phyloP scores from a whole-genome alignment of 306 rosid species.

The Dryas alaskensis region DNA sequence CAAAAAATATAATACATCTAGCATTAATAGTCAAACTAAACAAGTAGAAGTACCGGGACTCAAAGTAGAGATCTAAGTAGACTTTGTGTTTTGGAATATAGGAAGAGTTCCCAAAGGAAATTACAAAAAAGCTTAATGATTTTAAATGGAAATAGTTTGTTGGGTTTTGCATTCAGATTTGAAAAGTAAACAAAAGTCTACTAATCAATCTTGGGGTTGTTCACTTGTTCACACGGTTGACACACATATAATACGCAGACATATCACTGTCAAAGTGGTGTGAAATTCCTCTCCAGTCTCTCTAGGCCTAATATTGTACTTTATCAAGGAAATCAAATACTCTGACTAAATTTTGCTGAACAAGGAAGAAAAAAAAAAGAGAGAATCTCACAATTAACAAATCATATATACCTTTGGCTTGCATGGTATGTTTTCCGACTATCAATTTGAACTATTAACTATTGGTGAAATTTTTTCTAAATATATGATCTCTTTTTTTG shows the following conservation, averaged over 20 bases:
- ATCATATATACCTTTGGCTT: background rate
- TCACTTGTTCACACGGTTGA: conserved; percentile 27
- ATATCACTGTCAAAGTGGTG: background rate
- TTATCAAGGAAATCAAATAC: background rate
- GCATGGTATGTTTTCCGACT: too few species aligned
- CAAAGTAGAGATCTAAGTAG: background rate
- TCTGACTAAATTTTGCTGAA: background rate
- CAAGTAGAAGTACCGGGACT: background rate
- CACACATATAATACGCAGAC: background rate
- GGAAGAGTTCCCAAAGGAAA: too few species aligned
- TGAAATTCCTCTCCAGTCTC: background rate
- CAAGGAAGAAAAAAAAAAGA: background rate
- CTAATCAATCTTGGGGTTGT: background rate
- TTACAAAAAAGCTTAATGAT: background rate
- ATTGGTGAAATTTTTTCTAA: too few species aligned
- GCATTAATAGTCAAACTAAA: background rate
- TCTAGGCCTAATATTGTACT: background rate
- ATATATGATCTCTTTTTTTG: too few species aligned
- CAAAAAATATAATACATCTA: background rate
- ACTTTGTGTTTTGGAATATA: background rate
- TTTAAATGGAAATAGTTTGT: background rate
- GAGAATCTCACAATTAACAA: background rate
- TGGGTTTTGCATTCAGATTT: conserved; percentile 11
- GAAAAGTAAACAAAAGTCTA: conserved; percentile 14
- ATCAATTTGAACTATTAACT: too few species aligned